Percentiles rank a stretch among this genome's conserved stretches.
phyloP scores from a whole-genome alignment of 2,329 filamentous ascomycete genomes.

The Rugonectria rugulosa region DNA sequence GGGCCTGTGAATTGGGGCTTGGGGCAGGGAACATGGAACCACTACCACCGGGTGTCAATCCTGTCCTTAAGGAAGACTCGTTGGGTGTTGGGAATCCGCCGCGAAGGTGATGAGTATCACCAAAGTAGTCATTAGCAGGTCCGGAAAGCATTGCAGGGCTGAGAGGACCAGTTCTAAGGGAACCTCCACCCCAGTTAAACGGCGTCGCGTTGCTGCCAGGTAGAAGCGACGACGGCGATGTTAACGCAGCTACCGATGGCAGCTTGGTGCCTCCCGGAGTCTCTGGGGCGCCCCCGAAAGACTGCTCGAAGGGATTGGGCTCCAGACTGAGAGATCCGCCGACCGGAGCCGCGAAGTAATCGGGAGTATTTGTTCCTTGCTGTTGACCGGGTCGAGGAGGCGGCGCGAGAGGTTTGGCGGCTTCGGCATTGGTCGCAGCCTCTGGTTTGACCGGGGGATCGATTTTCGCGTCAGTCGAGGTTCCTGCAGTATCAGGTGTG shows the following conservation, averaged over 20 bases:
- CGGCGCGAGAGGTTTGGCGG: conserved; percentile 72
- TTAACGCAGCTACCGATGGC: conserved; percentile 88
- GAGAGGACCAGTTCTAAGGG: conserved; percentile 87
- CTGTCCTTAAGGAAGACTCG: conserved; percentile 91
- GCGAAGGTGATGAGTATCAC: conserved; percentile 78
- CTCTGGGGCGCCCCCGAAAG: conserved; percentile 78
- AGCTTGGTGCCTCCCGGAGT: conserved; percentile 85
- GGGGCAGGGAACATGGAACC: conserved; percentile 97
- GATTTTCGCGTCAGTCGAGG: conserved; percentile 55
- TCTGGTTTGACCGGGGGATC: conserved; percentile 59
- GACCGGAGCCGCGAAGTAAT: conserved; percentile 72
- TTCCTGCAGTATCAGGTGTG: conserved; percentile 45
- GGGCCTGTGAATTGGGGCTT: conserved; percentile 83
- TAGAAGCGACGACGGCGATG: conserved; percentile 84
- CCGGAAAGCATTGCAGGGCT: conserved; percentile 98
- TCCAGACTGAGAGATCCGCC: conserved; percentile 73
- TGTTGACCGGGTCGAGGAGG: conserved; percentile 70
- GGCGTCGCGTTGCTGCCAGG: conserved; percentile 76
- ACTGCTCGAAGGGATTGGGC: conserved; percentile 97
- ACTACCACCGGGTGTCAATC: conserved; percentile 91
- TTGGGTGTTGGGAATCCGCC: conserved; percentile 93
- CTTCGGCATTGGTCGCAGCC: conserved; percentile 61
- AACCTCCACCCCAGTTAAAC: conserved; percentile 83
- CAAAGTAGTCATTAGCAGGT: conserved; percentile 85
- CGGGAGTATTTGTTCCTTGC: conserved; percentile 62